A percentile compares a stretch with the other conserved stretches of the same genome.
Evolutionary conservation across 23 red algal genomes (phyloP).

Genomic region (Agarophyton chilense): DNA sequence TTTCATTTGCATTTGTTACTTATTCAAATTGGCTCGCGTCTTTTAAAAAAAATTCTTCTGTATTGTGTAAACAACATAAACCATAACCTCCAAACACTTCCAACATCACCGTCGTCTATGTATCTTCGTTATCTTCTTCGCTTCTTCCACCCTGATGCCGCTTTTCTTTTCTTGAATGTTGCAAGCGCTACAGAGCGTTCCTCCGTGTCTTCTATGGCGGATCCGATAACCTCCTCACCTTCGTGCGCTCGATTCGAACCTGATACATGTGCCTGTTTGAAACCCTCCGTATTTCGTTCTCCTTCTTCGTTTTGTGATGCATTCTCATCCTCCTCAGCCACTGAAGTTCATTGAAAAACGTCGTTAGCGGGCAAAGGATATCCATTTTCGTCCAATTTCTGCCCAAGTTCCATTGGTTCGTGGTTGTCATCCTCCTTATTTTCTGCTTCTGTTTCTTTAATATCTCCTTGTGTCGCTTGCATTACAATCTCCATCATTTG

Average conservation of each 20-base stretch:
- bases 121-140: slow-evolving; percentile 2
- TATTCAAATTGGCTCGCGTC: slow-evolving; percentile 12
- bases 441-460: not conserved
- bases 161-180: not conserved
- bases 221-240: not conserved
- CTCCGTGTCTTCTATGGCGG: not conserved
- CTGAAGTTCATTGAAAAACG: not conserved
- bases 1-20: not conserved
- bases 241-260: not conserved
- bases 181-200: not conserved
- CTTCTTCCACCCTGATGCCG: not conserved
- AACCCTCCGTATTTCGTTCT: not conserved
- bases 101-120: no score
- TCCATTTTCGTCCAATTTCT: not conserved
- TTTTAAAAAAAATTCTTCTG: not conserved
- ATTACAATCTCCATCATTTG: slow-evolving; percentile 37
- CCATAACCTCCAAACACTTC: not conserved
- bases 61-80: slow-evolving; percentile 39
- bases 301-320: not conserved
- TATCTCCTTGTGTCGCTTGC: not conserved
- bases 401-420: not conserved
- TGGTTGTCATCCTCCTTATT: not conserved
- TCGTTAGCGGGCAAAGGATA: not conserved
- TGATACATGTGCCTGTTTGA: not conserved
- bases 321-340: not conserved